These are phyloP conservation scores for Dryas integrifolia DNA, from an alignment of 331 rosid species.

Conservation along the genomic window DNA sequence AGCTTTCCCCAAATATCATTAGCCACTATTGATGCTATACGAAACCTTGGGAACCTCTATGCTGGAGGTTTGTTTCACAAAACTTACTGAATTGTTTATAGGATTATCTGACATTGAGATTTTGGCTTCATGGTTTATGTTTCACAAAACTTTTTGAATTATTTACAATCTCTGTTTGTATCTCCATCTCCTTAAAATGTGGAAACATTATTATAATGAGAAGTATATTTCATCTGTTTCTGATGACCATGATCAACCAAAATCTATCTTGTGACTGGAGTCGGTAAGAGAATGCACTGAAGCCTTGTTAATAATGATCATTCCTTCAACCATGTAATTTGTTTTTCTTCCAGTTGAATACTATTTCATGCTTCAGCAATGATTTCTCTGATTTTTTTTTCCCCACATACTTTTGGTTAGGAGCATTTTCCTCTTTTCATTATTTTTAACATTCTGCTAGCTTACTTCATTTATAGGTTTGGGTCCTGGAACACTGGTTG, in stretches of 20 bases:
- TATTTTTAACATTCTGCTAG: conserved; percentile 15
- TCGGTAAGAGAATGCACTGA: not conserved
- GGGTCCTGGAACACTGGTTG: conserved; percentile 98
- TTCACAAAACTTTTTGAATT: no score
- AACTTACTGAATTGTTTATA: not conserved
- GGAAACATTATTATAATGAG: not conserved
- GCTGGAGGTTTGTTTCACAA: conserved; percentile 81
- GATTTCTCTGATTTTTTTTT: not conserved
- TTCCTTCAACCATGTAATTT: not conserved
- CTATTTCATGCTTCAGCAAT: not conserved
- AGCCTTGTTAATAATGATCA: not conserved
- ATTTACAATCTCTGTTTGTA: not conserved
- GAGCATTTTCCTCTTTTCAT: not conserved
- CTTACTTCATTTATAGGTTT: conserved; percentile 54
- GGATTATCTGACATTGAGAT: not conserved
- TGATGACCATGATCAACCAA: conserved; percentile 1
- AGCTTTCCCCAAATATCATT: conserved; percentile 98
- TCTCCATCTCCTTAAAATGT: not conserved
- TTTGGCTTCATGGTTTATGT: not conserved
- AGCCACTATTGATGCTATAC: conserved; percentile 89
- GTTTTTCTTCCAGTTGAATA: not conserved
- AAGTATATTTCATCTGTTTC: not conserved
- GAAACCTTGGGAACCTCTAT: conserved; percentile 63
- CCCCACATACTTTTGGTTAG: not conserved
- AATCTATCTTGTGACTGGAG: not conserved